Evolutionary conservation across 768 basidiomycete genomes (phyloP).

Genomic region (Mycena sanguinolenta): DNA sequence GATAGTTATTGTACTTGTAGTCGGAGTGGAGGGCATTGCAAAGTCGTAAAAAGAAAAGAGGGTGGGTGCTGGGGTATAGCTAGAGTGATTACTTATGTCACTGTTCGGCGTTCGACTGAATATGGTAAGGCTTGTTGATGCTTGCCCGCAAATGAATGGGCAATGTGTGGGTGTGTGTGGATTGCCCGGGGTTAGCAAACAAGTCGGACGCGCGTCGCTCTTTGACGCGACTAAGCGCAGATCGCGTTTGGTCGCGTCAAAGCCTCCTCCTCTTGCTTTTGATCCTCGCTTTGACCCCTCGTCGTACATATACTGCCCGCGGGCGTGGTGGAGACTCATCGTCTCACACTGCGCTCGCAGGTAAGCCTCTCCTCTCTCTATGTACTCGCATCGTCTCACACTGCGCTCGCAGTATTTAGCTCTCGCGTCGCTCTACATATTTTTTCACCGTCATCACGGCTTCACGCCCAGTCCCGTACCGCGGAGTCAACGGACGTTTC

Average conservation of each 20-base stretch:
- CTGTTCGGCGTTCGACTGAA: neutral
- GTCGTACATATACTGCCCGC: neutral
- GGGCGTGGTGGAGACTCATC: neutral
- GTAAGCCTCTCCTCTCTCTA: too few species aligned
- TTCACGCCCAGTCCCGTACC: neutral
- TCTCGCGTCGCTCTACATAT: too few species aligned
- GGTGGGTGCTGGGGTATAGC: neutral
- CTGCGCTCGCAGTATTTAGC: too few species aligned
- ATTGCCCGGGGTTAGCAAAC: too few species aligned
- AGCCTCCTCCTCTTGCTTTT: too few species aligned
- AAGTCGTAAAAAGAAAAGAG: conserved; percentile 16
- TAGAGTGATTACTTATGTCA: neutral
- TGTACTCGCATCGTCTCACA: too few species aligned
- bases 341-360: neutral
- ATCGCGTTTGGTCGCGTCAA: too few species aligned
- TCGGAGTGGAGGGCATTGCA: conserved; percentile 18
- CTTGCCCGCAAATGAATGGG: too few species aligned
- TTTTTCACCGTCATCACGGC: neutral
- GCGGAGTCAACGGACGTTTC: neutral
- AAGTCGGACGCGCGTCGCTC: too few species aligned
- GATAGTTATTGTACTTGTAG: conserved; percentile 19
- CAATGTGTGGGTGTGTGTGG: too few species aligned
- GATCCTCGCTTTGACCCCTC: neutral
- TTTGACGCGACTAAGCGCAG: too few species aligned
- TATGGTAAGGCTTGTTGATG: too few species aligned